Evolutionary conservation across 2,329 filamentous ascomycete species (phyloP).

Genomic region (Xylariales sp.): DNA sequence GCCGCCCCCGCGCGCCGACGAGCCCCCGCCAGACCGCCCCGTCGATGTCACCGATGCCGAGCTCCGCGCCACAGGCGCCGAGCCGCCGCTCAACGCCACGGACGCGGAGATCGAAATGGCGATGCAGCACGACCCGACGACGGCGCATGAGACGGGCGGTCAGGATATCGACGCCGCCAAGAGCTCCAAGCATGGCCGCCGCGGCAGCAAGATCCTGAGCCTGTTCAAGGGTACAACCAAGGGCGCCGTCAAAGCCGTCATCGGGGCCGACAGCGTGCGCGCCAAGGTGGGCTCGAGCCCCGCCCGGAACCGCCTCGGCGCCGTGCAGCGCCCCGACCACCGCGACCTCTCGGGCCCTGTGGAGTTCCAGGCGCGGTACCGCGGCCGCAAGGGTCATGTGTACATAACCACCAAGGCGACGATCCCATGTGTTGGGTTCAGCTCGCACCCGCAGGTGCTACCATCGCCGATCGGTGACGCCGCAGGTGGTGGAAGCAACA

Average conservation of each 20-base stretch:
- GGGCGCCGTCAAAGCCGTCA: conserved; percentile 66
- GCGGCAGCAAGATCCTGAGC: conserved; percentile 46
- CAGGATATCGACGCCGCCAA: conserved; percentile 47
- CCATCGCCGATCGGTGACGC: too few species aligned
- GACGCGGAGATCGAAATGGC: conserved; percentile 63
- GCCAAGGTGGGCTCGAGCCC: conserved; percentile 57
- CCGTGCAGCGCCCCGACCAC: conserved; percentile 48
- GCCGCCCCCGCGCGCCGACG: conserved; percentile 38
- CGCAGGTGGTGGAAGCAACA: too few species aligned
- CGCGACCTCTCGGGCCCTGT: conserved; percentile 59
- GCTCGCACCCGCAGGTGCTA: too few species aligned
- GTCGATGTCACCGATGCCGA: conserved; percentile 38
- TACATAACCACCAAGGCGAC: conserved; percentile 66
- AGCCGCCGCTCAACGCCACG: conserved; percentile 53
- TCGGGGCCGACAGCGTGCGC: conserved; percentile 67
- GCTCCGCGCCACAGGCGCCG: conserved; percentile 42
- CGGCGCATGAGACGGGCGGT: conserved; percentile 27
- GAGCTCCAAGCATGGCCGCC: conserved; percentile 31
- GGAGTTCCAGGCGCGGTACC: conserved; percentile 68
- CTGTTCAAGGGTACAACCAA: conserved; percentile 69
- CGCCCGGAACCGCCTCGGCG: conserved; percentile 68
- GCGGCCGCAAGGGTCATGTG: conserved; percentile 67
- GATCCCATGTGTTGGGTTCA: conserved; percentile 65
- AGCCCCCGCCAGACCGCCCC: conserved; percentile 30
- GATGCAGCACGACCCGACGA: conserved; percentile 38